These are phyloP conservation scores for Saturnispora sanitii DNA, from an alignment of 805 yeast species.

Conservation along the genomic window DNA sequence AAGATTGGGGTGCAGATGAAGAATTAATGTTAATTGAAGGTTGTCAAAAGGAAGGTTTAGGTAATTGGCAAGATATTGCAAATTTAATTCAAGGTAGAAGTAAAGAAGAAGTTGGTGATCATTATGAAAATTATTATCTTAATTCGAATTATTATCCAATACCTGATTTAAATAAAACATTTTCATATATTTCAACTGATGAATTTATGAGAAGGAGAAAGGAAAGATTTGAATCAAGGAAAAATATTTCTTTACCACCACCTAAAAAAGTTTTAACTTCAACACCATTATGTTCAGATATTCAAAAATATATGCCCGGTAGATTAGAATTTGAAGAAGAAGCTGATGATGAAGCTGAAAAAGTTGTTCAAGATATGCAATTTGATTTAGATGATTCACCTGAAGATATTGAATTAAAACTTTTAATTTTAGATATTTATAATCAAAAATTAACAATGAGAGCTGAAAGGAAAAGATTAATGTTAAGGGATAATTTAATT, in stretches of 20 bases:
- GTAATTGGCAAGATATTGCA: conserved; percentile 97
- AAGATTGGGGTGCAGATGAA: conserved; percentile 98
- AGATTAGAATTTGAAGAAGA: conserved; percentile 94
- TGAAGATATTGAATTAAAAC: conserved; percentile 81
- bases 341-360: conserved; percentile 94
- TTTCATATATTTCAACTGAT: conserved; percentile 50
- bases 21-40: conserved; percentile 84
- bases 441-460: conserved; percentile 82
- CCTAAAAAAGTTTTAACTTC: conserved; percentile 85
- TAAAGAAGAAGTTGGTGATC: conserved; percentile 83
- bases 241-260: conserved; percentile 70
- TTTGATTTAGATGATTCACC: conserved; percentile 90
- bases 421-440: conserved; percentile 80
- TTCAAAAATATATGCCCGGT: conserved; percentile 98
- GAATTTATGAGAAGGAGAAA: conserved; percentile 63
- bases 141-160: conserved; percentile 70
- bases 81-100: conserved; percentile 91
- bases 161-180: conserved; percentile 73
- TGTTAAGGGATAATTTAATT: conserved; percentile 65
- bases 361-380: conserved; percentile 86
- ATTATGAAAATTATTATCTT: conserved; percentile 65
- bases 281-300: conserved; percentile 91
- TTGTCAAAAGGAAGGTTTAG: conserved; percentile 82
- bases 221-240: conserved; percentile 59
- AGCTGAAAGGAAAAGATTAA: conserved; percentile 81